Conservation (phyloP, 257 asterid species). For the Solanum appendiculatum region DNA sequence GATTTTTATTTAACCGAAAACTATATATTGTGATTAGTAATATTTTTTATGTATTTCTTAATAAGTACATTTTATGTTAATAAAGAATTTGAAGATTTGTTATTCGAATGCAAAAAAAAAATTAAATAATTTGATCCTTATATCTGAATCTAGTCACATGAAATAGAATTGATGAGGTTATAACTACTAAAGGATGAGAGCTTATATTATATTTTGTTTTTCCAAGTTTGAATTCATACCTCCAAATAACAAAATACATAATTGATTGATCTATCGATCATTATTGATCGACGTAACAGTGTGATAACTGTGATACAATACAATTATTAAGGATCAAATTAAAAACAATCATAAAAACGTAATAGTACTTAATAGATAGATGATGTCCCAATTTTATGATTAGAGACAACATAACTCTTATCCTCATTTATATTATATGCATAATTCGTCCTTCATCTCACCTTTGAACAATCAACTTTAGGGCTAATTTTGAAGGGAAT, state of each 20-base stretch:
- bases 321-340: neutral
- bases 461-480: constrained; percentile 14
- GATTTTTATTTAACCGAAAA: too few relatives aligned
- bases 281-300: neutral
- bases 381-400: neutral
- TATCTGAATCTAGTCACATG: neutral
- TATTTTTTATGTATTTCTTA: too few relatives aligned
- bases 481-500: constrained; percentile 15
- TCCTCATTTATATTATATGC: neutral
- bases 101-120: neutral
- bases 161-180: neutral
- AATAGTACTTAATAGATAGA: neutral
- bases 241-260: neutral
- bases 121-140: neutral
- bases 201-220: neutral
- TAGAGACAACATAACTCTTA: neutral
- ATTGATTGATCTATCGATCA: neutral
- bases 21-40: too few relatives aligned
- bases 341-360: neutral
- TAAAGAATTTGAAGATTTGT: neutral
- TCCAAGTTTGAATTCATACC: neutral
- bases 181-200: neutral
- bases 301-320: neutral
- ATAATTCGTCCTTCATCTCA: neutral
- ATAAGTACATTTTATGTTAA: neutral